phyloP scores from a whole-genome alignment of 148 eudicot species.

The Drosera capensis region DNA sequence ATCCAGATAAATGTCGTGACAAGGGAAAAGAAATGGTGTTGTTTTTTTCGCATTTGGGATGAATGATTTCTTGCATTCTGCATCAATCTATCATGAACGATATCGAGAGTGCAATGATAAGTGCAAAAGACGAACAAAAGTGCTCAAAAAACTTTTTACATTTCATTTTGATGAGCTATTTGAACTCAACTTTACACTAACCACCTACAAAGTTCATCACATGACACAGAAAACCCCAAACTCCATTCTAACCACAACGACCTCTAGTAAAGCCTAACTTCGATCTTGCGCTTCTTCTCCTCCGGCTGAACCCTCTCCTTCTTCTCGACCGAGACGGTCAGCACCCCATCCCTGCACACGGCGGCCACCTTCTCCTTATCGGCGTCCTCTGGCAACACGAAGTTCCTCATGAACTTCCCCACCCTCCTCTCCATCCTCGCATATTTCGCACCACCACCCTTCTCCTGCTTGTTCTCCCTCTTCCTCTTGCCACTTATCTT shows the following conservation, averaged over 20 bases:
- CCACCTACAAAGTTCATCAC: no score
- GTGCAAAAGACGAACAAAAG: no score
- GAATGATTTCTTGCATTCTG: no score
- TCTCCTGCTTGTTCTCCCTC: background rate
- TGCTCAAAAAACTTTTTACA: no score
- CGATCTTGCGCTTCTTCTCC: constrained; percentile 59
- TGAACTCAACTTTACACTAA: no score
- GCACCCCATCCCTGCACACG: constrained; percentile 51
- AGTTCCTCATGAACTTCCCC: constrained; percentile 71
- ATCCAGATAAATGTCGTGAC: no score
- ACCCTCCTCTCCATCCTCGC: constrained; percentile 62
- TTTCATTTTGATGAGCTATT: no score
- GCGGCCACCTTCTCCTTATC: constrained; percentile 34
- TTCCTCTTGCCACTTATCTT: background rate
- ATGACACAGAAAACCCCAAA: background rate
- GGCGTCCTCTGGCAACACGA: constrained; percentile 52
- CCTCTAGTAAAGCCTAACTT: constrained; percentile 29
- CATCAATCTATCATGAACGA: no score
- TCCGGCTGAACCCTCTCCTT: constrained; percentile 43
- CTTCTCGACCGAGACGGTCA: constrained; percentile 36
- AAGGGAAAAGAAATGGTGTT: no score
- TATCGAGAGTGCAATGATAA: no score
- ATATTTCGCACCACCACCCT: no score
- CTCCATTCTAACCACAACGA: background rate
- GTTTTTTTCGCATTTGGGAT: no score